phyloP scores from a whole-genome alignment of 495 filamentous ascomycete genomes.

The Podospora anserina region DNA sequence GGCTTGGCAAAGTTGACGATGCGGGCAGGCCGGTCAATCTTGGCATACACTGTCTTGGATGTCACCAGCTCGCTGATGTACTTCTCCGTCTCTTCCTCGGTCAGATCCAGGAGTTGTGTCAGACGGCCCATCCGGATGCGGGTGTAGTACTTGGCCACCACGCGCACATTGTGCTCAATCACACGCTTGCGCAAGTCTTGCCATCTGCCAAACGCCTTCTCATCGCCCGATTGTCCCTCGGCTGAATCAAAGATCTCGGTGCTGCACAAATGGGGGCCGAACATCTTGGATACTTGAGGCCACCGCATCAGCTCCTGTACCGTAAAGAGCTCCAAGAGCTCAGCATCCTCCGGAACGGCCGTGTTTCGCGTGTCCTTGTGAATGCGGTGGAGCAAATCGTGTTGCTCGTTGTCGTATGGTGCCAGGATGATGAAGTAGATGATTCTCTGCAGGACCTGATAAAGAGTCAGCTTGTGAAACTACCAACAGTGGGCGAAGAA shows the following conservation, averaged over 20 bases:
- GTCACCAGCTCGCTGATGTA: constrained; percentile 95
- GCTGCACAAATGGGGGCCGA: constrained; percentile 80
- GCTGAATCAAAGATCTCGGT: constrained; percentile 83
- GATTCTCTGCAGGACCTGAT: constrained; percentile 76
- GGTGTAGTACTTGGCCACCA: constrained; percentile 97
- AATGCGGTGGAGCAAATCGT: constrained; percentile 92
- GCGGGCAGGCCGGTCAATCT: constrained; percentile 90
- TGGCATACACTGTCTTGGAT: constrained; percentile 93
- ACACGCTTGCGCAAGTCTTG: constrained; percentile 94
- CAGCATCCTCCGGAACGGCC: constrained; percentile 67
- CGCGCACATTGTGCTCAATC: constrained; percentile 97
- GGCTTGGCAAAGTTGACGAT: constrained; percentile 92
- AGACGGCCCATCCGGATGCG: constrained; percentile 88
- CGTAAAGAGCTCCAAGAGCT: constrained; percentile 89
- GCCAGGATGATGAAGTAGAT: constrained; percentile 97
- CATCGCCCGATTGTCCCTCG: constrained; percentile 59
- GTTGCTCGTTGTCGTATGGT: constrained; percentile 97
- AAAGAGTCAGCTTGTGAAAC: constrained; percentile 30
- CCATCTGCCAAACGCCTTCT: constrained; percentile 79
- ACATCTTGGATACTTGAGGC: constrained; percentile 83
- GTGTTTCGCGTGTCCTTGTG: constrained; percentile 65
- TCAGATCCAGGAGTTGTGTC: constrained; percentile 83
- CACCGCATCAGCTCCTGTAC: constrained; percentile 97
- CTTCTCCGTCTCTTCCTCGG: constrained; percentile 93
- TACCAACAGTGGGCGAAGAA: background rate